Evolutionary conservation across 1,284 basidiomycete genomes (phyloP), one percentile per base, ranked within the genome.

Genomic region (Acaromyces ingoldii): DNA sequence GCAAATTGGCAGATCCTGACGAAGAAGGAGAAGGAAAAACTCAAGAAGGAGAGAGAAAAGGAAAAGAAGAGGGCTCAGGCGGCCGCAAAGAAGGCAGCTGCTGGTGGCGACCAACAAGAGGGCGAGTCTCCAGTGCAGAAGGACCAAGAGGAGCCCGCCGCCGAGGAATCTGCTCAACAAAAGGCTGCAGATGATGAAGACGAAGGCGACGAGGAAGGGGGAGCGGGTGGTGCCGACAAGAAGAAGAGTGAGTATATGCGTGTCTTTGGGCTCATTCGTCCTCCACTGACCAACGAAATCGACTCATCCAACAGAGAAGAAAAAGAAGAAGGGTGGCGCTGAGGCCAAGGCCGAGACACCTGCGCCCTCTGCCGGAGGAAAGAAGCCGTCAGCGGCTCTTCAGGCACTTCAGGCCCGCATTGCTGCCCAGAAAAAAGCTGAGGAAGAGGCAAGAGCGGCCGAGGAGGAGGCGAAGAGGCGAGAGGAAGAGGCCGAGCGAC

Each of bases 41-140:
- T 74, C 38, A 74, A 74, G 40, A 74, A 74, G 57, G 72, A 74
- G 52, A 70, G 66, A 51, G 72, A 74, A 45, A 74, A 72, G 55
- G 65, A 60, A 9, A 70, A 68, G 56, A 72, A 70, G 62, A 68
- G 66, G 52, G 69, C 69, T 4, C 65, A 70, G 53, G 69, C 67
- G 5, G 65, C 58, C 10, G 67, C 67, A 43, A 70, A 70, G 62
- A 65, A 64, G 59, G 58, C 64, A 2, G 49, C 50, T 7, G 30
- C 59, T 4, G 37, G 45, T 1, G 47, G 28, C n/a, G 45, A 37
- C n/a, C 40, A 46, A 31, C 10, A 13, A 21, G 40, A 41, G 37
- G 39, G 57, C 21, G 36, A 21, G 10, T 21, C 13, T 0, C n/a
- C 31, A 15, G 25, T 44, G 17, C n/a, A 39, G 24, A 51, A 60